Percentiles rank a stretch among this genome's conserved stretches.
phyloP scores from a whole-genome alignment of 106 monocot species.

The Amphibolis antarctica region DNA sequence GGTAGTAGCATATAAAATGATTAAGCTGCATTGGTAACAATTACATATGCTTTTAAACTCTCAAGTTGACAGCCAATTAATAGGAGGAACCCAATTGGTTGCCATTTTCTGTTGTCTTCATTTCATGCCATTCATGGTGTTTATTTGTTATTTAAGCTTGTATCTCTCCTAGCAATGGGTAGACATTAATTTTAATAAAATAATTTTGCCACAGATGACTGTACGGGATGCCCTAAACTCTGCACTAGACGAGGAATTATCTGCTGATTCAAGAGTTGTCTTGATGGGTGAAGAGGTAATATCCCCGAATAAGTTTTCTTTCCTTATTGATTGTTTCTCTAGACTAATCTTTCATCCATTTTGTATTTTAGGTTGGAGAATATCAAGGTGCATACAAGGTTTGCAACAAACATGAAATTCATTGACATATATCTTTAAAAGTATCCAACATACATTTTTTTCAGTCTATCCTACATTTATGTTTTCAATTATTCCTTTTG shows the following conservation, averaged over 20 bases:
- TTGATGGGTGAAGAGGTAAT: conserved; percentile 97
- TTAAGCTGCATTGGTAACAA: no score
- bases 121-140: neutral
- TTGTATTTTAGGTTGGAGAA: conserved; percentile 71
- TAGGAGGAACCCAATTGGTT: no score
- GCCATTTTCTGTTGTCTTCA: no score
- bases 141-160: neutral
- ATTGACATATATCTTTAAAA: neutral
- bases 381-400: conserved; percentile 99
- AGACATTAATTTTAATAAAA: neutral
- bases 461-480: neutral
- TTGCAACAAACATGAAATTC: conserved; percentile 1
- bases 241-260: conserved; percentile 97
- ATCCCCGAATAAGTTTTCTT: neutral
- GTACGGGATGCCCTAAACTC: conserved; percentile 94
- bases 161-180: neutral
- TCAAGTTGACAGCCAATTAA: no score
- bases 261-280: conserved; percentile 86
- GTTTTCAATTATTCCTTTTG: conserved; percentile 1
- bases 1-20: no score
- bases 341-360: neutral
- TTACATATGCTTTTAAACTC: no score
- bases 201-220: conserved; percentile 44
- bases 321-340: neutral
- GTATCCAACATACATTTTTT: neutral